Evolutionary conservation across 345 rosid species (phyloP), one percentile per base, ranked within the genome.

Genomic region (Cardamine chenopodiifolia): DNA sequence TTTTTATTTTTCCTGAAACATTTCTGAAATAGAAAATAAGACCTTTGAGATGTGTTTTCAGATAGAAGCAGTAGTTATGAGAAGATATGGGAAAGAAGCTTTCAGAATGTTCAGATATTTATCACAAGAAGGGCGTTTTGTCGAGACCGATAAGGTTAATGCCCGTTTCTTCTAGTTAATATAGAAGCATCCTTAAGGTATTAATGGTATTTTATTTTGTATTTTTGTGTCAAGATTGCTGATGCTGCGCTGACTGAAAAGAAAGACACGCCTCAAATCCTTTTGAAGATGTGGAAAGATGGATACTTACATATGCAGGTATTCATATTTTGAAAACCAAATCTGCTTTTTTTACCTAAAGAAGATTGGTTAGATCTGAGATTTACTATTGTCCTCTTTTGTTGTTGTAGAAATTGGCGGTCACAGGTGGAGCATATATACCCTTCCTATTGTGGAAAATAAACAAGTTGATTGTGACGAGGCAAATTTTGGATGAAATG

Each of bases 301-400:
- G 81, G 82, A 50, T 92, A 84, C 85, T 75, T 95, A 77, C 85
- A 82, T 56, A 86, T 92, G 96, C 96, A 95, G 97, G 97, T 94
- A 81, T 54, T 47, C 29, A 52, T 22, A 6, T 17, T 52, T 72
- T 65, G 23, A 2, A 35, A 58, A 59, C 26, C 63, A 42, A n/a
- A 23, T 62, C 49, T 12, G 15, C 2, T 39, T 37, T 26, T 22
- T 2, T 1, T n/a, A 44, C 8, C 6, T 15, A 31, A 40, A 22
- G 23, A 50, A 44, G 49, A 20, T 7, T 55, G 49, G 15, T 44
- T 53, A 11, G 22, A n/a, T 53, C 1, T 31, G 47, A 52, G 22
- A 52, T 68, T 68, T 15, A 29, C 50, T 32, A 6, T 32, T 23
- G 37, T 66, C 17, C 5, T 45, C 13, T 52, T 53, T n/a, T 23